Evolutionary conservation across 345 rosid genomes (phyloP), one percentile per base, ranked within the genome.

Genomic region (Corymbia maculata): DNA sequence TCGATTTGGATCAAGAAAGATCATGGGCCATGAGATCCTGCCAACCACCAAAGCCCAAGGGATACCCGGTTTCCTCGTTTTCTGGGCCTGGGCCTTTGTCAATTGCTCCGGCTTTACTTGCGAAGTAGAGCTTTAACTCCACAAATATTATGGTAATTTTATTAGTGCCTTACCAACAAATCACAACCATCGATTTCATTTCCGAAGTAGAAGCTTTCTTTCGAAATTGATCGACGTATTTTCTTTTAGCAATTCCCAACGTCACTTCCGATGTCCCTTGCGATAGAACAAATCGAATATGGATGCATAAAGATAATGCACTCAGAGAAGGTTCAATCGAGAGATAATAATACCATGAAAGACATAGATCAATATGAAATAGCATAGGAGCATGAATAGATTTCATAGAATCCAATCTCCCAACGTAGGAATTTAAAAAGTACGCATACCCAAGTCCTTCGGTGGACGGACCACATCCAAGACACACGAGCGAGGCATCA

Each of bases 221-320:
- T 32, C 32, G 79, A 68, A 68, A 70, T 70, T 17, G 10, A 70
- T 70, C 19, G 3, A 17, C 10, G 0, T 17, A 9, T 32, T 32
- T 17, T 2, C 28, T 21, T 1, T 17, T 68, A 32, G 24, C 2
- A 10, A 66, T 6, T 44, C 17, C 79, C 44, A 66, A 66, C 16
- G 13, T 22, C 42, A 16, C 32, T 70, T 70, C 80, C 80, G 32
- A 4, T 66, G 79, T 66, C 11, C 19, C 8, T 8, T 15, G 47
- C 2, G 2, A 2, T 36, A 3, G 0, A 26, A 5, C 1, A 13
- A 3, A 42, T 5, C 4, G 0, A 9, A 17, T 36, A 10, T 36
- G 1, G 3, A 36, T 75, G 47, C 26, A 75, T 19, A 75, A 26
- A 9, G 42, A 75, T 26, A 10, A 19, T 10, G 22, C 13, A 21